Evolutionary conservation across 2,329 filamentous ascomycete genomes (phyloP), one percentile per base, ranked within the genome.

Genomic region (Hymenoscyphus fructigenus): DNA sequence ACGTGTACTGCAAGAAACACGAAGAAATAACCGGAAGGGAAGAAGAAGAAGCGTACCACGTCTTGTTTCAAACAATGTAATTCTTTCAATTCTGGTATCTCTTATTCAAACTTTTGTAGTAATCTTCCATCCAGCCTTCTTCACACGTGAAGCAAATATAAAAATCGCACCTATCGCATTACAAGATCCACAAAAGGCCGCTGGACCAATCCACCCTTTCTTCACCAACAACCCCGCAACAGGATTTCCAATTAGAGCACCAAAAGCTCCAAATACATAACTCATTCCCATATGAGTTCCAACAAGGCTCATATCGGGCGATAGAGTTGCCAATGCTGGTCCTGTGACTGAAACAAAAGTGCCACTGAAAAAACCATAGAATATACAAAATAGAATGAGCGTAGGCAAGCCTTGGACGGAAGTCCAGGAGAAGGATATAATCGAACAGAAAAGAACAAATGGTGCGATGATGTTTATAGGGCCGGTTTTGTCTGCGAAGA

Each of bases 281-380:
- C 58, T 64, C 68, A 71, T 71, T 0, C 70, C 69, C 65, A 92
- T 79, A 23, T 89, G 78, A 0, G 88, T 83, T 0, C 89, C 86
- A 0, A 81, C 79, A 6, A 92, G 77, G 0, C 84, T 84, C 56
- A 70, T 38, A 32, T 71, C 69, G 10, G 66, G 67, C 1, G 67
- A 69, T 12, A 72, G 17, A 10, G 60, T 65, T 1, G 63, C 65
- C 2, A 72, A 14, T 4, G 64, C 60, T 3, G 69, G 67, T 4
- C 60, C 67, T 29, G 59, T 53, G 15, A 71, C 61, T 10, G 63
- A 65, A 5, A 90, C 84, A 69, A 88, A 89, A 1, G 84, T 84
- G 12, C 89, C 90, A 0, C 85, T 87, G 38, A 83, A 82, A 73
- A 91, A 90, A n/a, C 89, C 90, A 68, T 89, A 92, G 15, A 90